Conservation (phyloP, 1,284 basidiomycete species). For the Flammula alnicola region DNA sequence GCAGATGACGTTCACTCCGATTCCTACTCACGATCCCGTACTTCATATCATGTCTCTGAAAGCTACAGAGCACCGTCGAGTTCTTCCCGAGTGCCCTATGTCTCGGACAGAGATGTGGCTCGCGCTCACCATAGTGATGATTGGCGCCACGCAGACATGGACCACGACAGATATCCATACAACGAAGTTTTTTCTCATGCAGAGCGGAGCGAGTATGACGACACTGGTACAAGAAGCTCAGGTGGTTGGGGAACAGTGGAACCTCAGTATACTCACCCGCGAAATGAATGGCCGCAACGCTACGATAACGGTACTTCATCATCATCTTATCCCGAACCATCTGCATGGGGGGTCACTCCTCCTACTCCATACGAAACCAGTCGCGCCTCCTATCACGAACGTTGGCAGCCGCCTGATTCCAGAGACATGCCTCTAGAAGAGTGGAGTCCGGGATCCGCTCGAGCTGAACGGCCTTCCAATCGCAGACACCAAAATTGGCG, state of each 20-base stretch:
- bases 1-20: conserved; percentile 49
- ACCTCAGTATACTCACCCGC: conserved; percentile 42
- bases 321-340: conserved; percentile 45
- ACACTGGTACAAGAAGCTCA: conserved; percentile 44
- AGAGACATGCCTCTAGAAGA: conserved; percentile 35
- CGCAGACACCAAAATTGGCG: conserved; percentile 38
- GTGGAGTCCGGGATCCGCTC: conserved; percentile 23
- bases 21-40: conserved; percentile 45
- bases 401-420: conserved; percentile 48
- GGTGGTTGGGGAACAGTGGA: conserved; percentile 49
- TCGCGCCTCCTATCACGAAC: conserved; percentile 42
- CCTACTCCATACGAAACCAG: conserved; percentile 42
- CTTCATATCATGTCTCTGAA: conserved; percentile 52
- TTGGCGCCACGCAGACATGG: conserved; percentile 53
- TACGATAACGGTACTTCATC: conserved; percentile 47
- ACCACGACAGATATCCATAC: conserved; percentile 56
- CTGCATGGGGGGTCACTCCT: conserved; percentile 38
- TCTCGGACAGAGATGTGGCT: conserved; percentile 54
- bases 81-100: conserved; percentile 46
- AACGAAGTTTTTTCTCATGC: conserved; percentile 53
- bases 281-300: conserved; percentile 52
- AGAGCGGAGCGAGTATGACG: conserved; percentile 56
- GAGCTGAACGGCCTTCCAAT: conserved; percentile 29
- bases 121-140: conserved; percentile 53
- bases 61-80: conserved; percentile 50